Percentiles rank a stretch among this genome's conserved stretches.
Evolutionary conservation across 2,329 filamentous ascomycete genomes (phyloP).

Genomic region (Botrytis pseudocinerea): DNA sequence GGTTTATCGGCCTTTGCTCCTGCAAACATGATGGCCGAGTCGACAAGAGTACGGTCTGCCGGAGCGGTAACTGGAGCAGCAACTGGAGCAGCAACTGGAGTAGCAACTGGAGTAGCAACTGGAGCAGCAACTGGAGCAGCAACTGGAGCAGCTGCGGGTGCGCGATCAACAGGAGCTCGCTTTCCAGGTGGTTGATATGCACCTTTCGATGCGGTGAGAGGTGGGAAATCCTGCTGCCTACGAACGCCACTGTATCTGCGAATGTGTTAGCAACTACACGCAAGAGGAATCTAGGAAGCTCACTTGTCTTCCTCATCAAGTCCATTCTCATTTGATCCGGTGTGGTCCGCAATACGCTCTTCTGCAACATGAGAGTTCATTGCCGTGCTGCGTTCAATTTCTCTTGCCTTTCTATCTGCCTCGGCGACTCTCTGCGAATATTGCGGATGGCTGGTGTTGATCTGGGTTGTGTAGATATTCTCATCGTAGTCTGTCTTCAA

Average conservation of each 20-base stretch:
- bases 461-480: conserved; percentile 88
- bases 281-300: conserved; percentile 36
- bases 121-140: conserved; percentile 53
- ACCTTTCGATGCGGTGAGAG: conserved; percentile 56
- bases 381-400: conserved; percentile 78
- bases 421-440: conserved; percentile 76
- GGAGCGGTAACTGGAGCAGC: background rate
- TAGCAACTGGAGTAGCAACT: conserved; percentile 73
- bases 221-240: conserved; percentile 68
- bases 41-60: conserved; percentile 55
- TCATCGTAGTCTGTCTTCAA: conserved; percentile 90
- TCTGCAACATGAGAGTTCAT: conserved; percentile 84
- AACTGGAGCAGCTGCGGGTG: conserved; percentile 52
- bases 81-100: conserved; percentile 46
- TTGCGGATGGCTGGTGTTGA: conserved; percentile 79
- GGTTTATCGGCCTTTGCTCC: conserved; percentile 53
- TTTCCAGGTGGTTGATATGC: conserved; percentile 91
- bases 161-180: conserved; percentile 72
- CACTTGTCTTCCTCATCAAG: conserved; percentile 91
- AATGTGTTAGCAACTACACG: conserved; percentile 26
- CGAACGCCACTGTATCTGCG: conserved; percentile 86
- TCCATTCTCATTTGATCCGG: conserved; percentile 64
- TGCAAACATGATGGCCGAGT: conserved; percentile 90
- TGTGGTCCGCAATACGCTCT: conserved; percentile 73
- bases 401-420: conserved; percentile 80